Percentiles rank a stretch among this genome's conserved stretches.
Evolutionary conservation across 1,284 basidiomycete species (phyloP).

Genomic region (Volvariella surrecta): DNA sequence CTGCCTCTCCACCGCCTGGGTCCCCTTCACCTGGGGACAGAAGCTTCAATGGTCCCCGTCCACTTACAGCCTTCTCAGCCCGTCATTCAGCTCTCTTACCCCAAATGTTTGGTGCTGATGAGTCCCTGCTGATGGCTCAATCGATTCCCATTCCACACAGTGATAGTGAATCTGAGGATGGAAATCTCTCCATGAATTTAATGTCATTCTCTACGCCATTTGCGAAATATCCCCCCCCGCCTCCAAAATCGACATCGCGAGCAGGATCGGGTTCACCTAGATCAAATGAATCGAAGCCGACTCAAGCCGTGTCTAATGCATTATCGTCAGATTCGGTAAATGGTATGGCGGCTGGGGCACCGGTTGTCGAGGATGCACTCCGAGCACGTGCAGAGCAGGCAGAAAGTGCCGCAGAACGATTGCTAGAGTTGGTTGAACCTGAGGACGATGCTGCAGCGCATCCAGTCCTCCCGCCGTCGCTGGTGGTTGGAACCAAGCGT

Average conservation of each 20-base stretch:
- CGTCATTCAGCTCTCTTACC: conserved; percentile 31
- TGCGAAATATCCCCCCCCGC: conserved; percentile 32
- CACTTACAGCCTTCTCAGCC: conserved; percentile 24
- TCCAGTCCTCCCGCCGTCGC: conserved; percentile 45
- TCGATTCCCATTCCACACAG: conserved; percentile 65
- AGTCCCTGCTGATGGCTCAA: conserved; percentile 63
- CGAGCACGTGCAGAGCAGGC: conserved; percentile 83
- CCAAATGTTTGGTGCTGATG: conserved; percentile 34
- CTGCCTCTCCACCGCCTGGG: conserved; percentile 31
- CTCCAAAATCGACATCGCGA: conserved; percentile 19
- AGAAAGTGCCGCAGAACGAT: conserved; percentile 75
- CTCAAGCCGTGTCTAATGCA: conserved; percentile 38
- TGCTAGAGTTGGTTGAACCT: conserved; percentile 73
- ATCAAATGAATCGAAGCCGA: conserved; percentile 42
- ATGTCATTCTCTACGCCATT: conserved; percentile 68
- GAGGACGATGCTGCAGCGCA: conserved; percentile 49
- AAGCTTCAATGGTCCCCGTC: conserved; percentile 14
- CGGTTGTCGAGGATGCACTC: conserved; percentile 69
- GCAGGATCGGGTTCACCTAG: conserved; percentile 41
- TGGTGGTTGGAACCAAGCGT: conserved; percentile 35
- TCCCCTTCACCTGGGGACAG: conserved; percentile 20
- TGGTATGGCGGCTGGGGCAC: conserved; percentile 32
- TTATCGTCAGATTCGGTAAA: conserved; percentile 45
- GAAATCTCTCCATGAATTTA: conserved; percentile 43
- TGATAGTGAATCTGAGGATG: conserved; percentile 59